Conservation (phyloP, 1,139 yeast species). For the Pichia sp. region DNA sequence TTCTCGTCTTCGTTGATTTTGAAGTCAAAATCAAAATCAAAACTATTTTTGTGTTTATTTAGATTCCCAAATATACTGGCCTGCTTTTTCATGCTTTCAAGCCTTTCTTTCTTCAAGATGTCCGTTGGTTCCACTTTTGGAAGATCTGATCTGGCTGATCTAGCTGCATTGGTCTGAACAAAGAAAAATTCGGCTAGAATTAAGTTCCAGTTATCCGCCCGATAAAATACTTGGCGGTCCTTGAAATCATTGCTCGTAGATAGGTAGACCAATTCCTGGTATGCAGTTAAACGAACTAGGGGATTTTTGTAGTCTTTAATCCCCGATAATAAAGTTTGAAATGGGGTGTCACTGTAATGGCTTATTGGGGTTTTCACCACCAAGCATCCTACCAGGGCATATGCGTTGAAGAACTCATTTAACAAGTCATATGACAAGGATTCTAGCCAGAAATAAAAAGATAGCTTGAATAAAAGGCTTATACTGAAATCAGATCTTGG, state of each 20-base stretch:
- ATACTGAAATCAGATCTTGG: constrained; percentile 40
- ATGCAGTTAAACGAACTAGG: constrained; percentile 63
- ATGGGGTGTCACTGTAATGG: constrained; percentile 63
- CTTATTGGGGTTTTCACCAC: constrained; percentile 71
- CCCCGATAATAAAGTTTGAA: constrained; percentile 72
- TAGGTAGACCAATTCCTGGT: constrained; percentile 65
- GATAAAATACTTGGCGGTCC: constrained; percentile 52
- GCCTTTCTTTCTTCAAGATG: constrained; percentile 5
- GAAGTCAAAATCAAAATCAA: constrained; percentile 11
- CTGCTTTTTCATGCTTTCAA: constrained; percentile 13
- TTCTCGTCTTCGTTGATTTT: constrained; percentile 1
- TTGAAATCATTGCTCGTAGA: constrained; percentile 48
- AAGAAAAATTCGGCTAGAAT: constrained; percentile 57
- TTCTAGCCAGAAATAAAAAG: constrained; percentile 36
- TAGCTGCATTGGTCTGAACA: constrained; percentile 46
- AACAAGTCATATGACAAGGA: constrained; percentile 54
- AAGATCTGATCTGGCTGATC: constrained; percentile 36
- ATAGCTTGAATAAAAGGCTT: constrained; percentile 35
- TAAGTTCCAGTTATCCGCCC: constrained; percentile 46
- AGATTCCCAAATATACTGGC: constrained; percentile 19
- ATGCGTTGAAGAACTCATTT: constrained; percentile 64
- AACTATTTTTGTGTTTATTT: constrained; percentile 12
- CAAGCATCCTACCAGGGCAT: constrained; percentile 77
- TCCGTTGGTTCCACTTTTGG: constrained; percentile 29
- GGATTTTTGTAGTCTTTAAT: constrained; percentile 50